Evolutionary conservation across 1,139 yeast species (phyloP), one percentile per base, ranked within the genome.

Genomic region (Lodderomyces metapsilosis): DNA sequence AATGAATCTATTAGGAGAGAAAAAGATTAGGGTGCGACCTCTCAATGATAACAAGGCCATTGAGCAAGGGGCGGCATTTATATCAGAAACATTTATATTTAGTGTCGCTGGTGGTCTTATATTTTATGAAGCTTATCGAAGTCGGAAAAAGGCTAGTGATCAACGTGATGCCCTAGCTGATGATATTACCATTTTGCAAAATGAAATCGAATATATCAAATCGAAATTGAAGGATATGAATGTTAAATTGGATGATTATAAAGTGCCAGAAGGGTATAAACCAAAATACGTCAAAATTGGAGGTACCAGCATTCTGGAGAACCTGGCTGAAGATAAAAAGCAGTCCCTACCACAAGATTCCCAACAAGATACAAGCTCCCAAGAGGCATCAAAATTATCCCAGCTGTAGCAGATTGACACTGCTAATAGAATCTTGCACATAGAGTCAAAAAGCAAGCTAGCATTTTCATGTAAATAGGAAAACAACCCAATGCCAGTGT

Each of bases 41-140:
- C 71, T 88, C 54, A 88, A 87, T 56, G 96, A 88, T 51, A 81
- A 83, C 18, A 83, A 81, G 56, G 96, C 96, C 34, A 78, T 88
- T 35, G 95, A 88, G 47, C 80, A 74, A 43, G 96, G 96, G 1
- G 95, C 96, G 36, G 84, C 76, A 38, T 80, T 88, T 55, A 63
- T 88, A 6, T 83, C 92, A 32, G 96, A 88, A 58, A 60, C 81
- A 28, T 84, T 88, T 54, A 81, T 88, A 28, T 88, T 88, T 52
- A 59, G 71, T 48, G 94, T 88, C 18, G 96, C 95, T 2, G 95
- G 95, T 5, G 75, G 84, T 1, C 69, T 86, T 41, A 82, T 88
- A n/a, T 57, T 88, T 20, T 87, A 76, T 57, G 96, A 88, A 57
- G 75, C 87, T 37, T 71, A 76, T 52, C 71, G 92, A 49, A 80